Evolutionary conservation across 2,329 filamentous ascomycete genomes (phyloP).

Genomic region (Scedosporium aurantiacum): DNA sequence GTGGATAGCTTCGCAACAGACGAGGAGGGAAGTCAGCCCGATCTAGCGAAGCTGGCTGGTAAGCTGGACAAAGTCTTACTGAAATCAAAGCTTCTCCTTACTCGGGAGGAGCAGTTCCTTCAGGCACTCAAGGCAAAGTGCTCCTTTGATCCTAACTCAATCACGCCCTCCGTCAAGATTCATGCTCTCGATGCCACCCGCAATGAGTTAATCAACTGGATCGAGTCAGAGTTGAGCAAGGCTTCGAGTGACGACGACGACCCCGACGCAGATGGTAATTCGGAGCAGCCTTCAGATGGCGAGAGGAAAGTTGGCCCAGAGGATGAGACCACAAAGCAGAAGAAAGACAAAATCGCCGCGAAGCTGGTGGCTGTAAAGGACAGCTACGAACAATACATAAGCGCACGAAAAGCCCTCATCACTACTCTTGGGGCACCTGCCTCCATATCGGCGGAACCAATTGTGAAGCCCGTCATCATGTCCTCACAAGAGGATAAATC

Average conservation of each 20-base stretch:
- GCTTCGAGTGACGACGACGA: slow-evolving; percentile 29
- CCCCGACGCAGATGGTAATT: slow-evolving; percentile 16
- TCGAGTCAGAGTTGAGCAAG: slow-evolving; percentile 49
- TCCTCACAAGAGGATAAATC: background rate
- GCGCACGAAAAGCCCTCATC: slow-evolving; percentile 33
- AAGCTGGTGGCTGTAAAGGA: slow-evolving; percentile 36
- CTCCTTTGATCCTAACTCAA: slow-evolving; percentile 16
- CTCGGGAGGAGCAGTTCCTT: slow-evolving; percentile 44
- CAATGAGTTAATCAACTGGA: slow-evolving; percentile 53
- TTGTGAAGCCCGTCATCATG: background rate
- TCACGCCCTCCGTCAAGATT: slow-evolving; percentile 26
- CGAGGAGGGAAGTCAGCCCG: slow-evolving; percentile 23
- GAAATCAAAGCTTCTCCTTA: slow-evolving; percentile 44
- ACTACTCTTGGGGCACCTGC: slow-evolving; percentile 4
- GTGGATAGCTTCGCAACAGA: slow-evolving; percentile 37
- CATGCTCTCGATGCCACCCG: slow-evolving; percentile 45
- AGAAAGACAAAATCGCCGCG: slow-evolving; percentile 21
- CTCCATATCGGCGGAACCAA: slow-evolving; percentile 6
- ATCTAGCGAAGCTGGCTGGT: slow-evolving; percentile 36
- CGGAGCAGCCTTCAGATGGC: slow-evolving; percentile 11
- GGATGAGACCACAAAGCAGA: slow-evolving; percentile 11
- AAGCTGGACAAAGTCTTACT: slow-evolving; percentile 48
- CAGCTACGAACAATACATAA: slow-evolving; percentile 44
- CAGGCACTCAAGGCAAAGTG: slow-evolving; percentile 31
- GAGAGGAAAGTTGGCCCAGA: slow-evolving; percentile 6